phyloP scores from a whole-genome alignment of 768 basidiomycete species.

The Daedaleopsis nitida region DNA sequence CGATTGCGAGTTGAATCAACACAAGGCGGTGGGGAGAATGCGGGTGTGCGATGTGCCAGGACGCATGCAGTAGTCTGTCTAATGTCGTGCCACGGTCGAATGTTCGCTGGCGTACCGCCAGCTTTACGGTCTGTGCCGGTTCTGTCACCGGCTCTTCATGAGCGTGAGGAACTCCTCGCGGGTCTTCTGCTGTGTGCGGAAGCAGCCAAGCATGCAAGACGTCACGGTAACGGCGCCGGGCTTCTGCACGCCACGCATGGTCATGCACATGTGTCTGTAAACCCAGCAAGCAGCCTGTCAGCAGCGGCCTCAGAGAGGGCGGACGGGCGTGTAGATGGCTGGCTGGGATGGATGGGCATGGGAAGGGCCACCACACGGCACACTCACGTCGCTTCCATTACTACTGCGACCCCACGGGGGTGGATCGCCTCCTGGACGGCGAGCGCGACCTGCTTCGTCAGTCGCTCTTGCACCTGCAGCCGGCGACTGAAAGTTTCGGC shows the following conservation, averaged over 20 bases:
- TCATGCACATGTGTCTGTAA: conserved; percentile 94
- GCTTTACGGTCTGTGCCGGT: not conserved
- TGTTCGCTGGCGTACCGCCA: no score
- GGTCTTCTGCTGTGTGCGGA: conserved; percentile 98
- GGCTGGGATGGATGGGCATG: conserved; percentile 6
- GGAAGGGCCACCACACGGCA: conserved; percentile 17
- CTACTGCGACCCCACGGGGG: conserved; percentile 96
- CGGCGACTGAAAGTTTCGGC: conserved; percentile 97
- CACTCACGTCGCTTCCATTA: conserved; percentile 98
- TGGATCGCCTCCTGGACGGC: conserved; percentile 99
- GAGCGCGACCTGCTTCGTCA: conserved; percentile 96
- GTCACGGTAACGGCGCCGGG: conserved; percentile 95
- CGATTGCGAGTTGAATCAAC: conserved; percentile 52
- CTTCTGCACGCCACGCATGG: conserved; percentile 99
- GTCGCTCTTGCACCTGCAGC: conserved; percentile 95
- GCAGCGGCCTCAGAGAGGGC: conserved; percentile 15
- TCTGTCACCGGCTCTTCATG: conserved; percentile 51
- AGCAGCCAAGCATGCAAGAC: conserved; percentile 97
- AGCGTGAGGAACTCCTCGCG: conserved; percentile 94
- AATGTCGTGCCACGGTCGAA: no score
- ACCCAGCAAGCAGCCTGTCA: not conserved
- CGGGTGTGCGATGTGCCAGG: conserved; percentile 1
- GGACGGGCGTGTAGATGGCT: not conserved
- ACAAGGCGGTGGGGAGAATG: not conserved
- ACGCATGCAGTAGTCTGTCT: not conserved